phyloP scores from a whole-genome alignment of 116 monocot genomes.

The Dioscorea cayenensis region DNA sequence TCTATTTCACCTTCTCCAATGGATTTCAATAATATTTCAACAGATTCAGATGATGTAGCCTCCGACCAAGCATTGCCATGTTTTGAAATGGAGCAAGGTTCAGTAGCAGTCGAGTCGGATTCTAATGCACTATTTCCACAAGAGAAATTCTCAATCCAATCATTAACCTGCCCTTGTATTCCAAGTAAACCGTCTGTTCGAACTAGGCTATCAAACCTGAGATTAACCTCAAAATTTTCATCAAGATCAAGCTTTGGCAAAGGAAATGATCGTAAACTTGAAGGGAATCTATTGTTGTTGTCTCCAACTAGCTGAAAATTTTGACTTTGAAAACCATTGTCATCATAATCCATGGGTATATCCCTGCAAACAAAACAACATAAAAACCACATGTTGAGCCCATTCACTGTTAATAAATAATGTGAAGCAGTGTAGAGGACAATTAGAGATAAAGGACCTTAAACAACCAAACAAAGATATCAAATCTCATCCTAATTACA shows the following conservation, averaged over 20 bases:
- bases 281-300: slow-evolving; percentile 63
- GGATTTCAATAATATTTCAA: slow-evolving; percentile 85
- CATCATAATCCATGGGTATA: slow-evolving; percentile 96
- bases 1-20: slow-evolving; percentile 75
- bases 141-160: slow-evolving; percentile 91
- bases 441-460: not conserved
- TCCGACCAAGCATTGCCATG: slow-evolving; percentile 78
- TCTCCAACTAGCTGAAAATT: slow-evolving; percentile 84
- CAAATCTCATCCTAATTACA: not conserved
- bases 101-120: slow-evolving; percentile 49
- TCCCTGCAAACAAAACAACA: slow-evolving; percentile 31
- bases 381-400: not conserved
- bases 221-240: slow-evolving; percentile 60
- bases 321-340: slow-evolving; percentile 87
- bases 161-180: slow-evolving; percentile 54
- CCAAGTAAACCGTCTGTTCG: slow-evolving; percentile 18
- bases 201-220: slow-evolving; percentile 78
- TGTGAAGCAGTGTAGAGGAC: not conserved
- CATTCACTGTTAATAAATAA: not conserved
- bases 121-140: slow-evolving; percentile 53
- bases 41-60: slow-evolving; percentile 92
- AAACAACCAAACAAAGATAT: not conserved
- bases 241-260: slow-evolving; percentile 86
- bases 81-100: slow-evolving; percentile 53
- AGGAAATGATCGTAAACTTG: slow-evolving; percentile 58